Percentiles rank a stretch among this genome's conserved stretches.
phyloP scores from a whole-genome alignment of 345 rosid genomes.

The Theobroma cacao region DNA sequence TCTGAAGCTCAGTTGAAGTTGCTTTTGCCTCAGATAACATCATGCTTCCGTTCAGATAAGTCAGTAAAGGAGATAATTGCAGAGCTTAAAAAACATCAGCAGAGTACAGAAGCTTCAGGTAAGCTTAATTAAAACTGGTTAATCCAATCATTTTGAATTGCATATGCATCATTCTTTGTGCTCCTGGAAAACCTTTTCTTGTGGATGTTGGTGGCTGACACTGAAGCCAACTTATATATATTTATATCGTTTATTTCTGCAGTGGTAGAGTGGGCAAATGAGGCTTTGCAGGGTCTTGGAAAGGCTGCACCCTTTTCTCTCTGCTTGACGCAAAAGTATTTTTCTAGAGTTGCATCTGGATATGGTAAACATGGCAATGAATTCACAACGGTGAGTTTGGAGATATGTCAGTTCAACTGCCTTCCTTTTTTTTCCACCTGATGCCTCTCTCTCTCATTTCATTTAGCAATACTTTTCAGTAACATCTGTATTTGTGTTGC shows the following conservation, averaged over 20 bases:
- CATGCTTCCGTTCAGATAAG: conserved; percentile 59
- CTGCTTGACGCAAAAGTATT: conserved; percentile 61
- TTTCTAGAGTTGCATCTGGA: conserved; percentile 73
- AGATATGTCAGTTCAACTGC: background rate
- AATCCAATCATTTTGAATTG: background rate
- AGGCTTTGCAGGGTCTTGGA: conserved; percentile 75
- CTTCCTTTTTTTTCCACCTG: background rate
- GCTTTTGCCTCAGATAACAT: conserved; percentile 66
- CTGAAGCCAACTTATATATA: background rate
- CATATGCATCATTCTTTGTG: background rate
- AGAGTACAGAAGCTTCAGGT: conserved; percentile 65
- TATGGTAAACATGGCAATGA: conserved; percentile 49
- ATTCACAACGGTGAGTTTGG: conserved; percentile 57
- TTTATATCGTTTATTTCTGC: conserved; percentile 12
- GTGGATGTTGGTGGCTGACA: conserved; percentile 1
- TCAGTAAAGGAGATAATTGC: conserved; percentile 62
- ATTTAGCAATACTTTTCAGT: background rate
- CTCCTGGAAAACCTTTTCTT: background rate
- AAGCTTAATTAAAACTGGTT: conserved; percentile 9
- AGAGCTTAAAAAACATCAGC: conserved; percentile 64
- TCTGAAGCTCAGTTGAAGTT: conserved; percentile 56
- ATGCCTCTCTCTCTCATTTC: background rate
- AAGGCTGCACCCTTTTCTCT: conserved; percentile 97
- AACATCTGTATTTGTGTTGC: conserved; percentile 6
- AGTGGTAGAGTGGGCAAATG: conserved; percentile 85